Conservation (phyloP, 1,284 basidiomycete genomes). For the Trichosporon asahii region DNA sequence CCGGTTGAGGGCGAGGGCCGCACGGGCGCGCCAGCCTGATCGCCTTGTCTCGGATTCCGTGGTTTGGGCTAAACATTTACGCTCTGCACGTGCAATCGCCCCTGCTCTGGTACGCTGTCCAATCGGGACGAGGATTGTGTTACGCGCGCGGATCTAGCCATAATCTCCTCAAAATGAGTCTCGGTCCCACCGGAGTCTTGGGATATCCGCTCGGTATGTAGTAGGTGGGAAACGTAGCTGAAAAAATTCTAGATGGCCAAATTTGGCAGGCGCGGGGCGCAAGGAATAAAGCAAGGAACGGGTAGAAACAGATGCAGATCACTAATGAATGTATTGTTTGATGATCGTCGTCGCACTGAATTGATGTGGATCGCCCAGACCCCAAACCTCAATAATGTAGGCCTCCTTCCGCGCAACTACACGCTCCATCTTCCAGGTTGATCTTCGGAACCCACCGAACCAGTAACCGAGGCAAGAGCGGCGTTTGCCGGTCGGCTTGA, state of each 20-base stretch:
- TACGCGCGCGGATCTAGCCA: neutral
- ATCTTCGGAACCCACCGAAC: neutral
- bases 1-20: neutral
- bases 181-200: neutral
- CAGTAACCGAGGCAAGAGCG: neutral
- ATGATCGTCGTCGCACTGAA: neutral
- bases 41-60: neutral
- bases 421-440: neutral
- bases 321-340: neutral
- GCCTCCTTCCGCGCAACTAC: neutral
- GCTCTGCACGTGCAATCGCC: neutral
- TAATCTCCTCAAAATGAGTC: neutral
- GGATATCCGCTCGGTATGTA: neutral
- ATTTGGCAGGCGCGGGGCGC: neutral
- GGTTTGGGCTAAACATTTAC: neutral
- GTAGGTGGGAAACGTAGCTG: neutral
- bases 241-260: neutral
- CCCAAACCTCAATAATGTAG: neutral
- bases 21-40: neutral
- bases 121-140: neutral
- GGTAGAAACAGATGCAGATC: neutral
- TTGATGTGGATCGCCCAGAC: neutral
- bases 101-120: neutral
- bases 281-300: neutral
- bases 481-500: no score